phyloP scores from a whole-genome alignment of 2,329 filamentous ascomycete genomes.

The Talaromyces sp. region DNA sequence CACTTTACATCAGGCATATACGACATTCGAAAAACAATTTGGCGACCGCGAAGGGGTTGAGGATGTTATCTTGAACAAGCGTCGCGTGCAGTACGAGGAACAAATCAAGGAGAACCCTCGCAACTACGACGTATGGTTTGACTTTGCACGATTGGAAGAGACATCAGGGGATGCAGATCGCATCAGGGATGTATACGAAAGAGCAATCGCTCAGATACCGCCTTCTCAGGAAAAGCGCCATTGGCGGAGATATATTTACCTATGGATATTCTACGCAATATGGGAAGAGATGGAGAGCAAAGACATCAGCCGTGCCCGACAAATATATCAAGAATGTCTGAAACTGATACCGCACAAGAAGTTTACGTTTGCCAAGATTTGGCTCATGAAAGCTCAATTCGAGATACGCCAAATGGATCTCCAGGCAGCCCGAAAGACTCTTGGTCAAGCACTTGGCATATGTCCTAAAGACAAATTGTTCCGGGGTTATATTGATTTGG shows the following conservation, averaged over 20 bases:
- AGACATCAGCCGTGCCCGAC: constrained; percentile 72
- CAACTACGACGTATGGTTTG: constrained; percentile 97
- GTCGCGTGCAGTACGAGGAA: constrained; percentile 89
- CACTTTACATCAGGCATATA: constrained; percentile 87
- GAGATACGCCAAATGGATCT: constrained; percentile 85
- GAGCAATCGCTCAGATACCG: constrained; percentile 90
- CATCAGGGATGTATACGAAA: constrained; percentile 89
- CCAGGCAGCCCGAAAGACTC: constrained; percentile 74
- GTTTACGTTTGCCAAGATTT: constrained; percentile 96
- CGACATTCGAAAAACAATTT: constrained; percentile 97
- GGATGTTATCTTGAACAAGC: constrained; percentile 91
- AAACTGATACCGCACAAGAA: constrained; percentile 89
- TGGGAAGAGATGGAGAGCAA: constrained; percentile 88
- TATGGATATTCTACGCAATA: constrained; percentile 96
- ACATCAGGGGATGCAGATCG: constrained; percentile 75
- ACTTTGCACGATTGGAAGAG: constrained; percentile 89
- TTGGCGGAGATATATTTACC: constrained; percentile 94
- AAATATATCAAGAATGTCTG: constrained; percentile 87
- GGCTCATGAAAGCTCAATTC: constrained; percentile 90
- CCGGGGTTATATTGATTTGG: constrained; percentile 87
- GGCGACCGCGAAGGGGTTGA: constrained; percentile 91
- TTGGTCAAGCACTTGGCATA: constrained; percentile 87
- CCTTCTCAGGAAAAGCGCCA: constrained; percentile 95
- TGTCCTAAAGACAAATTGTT: constrained; percentile 96
- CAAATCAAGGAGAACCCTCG: constrained; percentile 90